A percentile compares a stretch with the other conserved stretches of the same genome.
These are phyloP conservation scores for Delonix regia DNA, from an alignment of 306 rosid genomes.

Conservation along the genomic window DNA sequence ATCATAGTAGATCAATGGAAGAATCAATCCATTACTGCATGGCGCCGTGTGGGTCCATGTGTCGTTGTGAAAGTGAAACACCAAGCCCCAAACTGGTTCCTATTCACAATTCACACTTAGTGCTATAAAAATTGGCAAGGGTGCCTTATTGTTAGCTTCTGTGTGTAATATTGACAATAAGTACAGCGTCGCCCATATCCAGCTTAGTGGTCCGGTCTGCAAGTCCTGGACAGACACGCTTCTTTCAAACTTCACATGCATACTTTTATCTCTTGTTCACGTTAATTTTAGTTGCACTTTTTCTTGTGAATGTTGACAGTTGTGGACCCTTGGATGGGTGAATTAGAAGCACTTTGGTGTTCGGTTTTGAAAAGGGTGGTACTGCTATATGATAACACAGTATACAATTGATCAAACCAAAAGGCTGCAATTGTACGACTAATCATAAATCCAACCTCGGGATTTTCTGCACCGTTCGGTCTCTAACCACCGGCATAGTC, in stretches of 20 bases:
- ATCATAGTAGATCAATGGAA: neutral
- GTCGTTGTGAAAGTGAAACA: neutral
- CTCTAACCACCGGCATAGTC: slow-evolving; percentile 42
- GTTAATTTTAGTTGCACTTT: neutral
- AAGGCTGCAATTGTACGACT: slow-evolving; percentile 6
- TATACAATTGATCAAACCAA: neutral
- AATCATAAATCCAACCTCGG: slow-evolving; percentile 21
- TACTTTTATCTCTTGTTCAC: neutral
- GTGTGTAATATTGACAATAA: neutral
- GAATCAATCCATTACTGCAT: neutral
- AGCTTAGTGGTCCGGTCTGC: neutral
- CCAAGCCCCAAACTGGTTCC: neutral
- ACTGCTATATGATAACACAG: too few relatives aligned
- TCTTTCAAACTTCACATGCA: slow-evolving; percentile 45
- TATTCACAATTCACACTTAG: neutral
- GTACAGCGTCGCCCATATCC: slow-evolving; percentile 13
- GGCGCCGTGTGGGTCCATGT: neutral
- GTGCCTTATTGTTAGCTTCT: slow-evolving; percentile 18
- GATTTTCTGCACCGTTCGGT: slow-evolving; percentile 23
- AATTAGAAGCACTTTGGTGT: neutral
- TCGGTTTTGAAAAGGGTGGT: neutral
- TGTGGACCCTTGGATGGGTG: neutral
- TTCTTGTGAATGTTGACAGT: neutral
- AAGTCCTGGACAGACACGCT: slow-evolving; percentile 16
- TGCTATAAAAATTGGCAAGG: neutral